Percentiles rank a stretch among this genome's conserved stretches.
Evolutionary conservation across 192 early-diverging fungal species (phyloP).

Genomic region (Haplosporangium gracile): DNA sequence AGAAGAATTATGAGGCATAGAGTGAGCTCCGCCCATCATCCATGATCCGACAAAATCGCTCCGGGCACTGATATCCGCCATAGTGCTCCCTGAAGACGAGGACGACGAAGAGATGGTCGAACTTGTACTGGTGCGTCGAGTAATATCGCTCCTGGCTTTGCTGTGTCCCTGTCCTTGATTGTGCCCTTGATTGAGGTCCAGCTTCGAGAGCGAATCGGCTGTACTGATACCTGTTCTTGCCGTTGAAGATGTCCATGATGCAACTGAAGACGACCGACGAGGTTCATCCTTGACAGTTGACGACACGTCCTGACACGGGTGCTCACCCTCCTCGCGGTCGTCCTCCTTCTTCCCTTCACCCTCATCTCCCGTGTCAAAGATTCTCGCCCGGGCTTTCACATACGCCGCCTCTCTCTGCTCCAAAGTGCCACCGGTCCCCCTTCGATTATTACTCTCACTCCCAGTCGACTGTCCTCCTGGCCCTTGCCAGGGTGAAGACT

Average conservation of each 20-base stretch:
- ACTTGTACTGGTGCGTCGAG: constrained; percentile 16
- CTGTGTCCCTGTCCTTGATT: neutral
- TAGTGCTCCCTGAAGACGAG: constrained; percentile 13
- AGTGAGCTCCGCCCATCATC: neutral
- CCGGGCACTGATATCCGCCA: constrained; percentile 11
- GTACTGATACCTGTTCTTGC: neutral
- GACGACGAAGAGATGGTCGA: constrained; percentile 2
- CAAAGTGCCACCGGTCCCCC: constrained; percentile 58
- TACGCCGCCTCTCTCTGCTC: constrained; percentile 76
- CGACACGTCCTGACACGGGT: neutral
- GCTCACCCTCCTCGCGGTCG: neutral
- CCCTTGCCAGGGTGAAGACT: neutral
- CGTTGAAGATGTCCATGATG: neutral
- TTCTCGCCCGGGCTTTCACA: constrained; percentile 76
- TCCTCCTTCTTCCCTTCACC: neutral
- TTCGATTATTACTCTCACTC: constrained; percentile 31
- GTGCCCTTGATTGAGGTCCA: neutral
- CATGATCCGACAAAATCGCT: constrained; percentile 8
- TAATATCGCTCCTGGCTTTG: neutral
- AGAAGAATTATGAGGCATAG: neutral
- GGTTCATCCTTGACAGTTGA: neutral
- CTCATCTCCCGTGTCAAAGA: constrained; percentile 60
- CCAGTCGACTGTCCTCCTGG: constrained; percentile 33
- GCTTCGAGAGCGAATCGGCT: neutral
- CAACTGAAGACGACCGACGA: neutral